phyloP scores from a whole-genome alignment of 2,329 filamentous ascomycete species.

The Botrytis elliptica region DNA sequence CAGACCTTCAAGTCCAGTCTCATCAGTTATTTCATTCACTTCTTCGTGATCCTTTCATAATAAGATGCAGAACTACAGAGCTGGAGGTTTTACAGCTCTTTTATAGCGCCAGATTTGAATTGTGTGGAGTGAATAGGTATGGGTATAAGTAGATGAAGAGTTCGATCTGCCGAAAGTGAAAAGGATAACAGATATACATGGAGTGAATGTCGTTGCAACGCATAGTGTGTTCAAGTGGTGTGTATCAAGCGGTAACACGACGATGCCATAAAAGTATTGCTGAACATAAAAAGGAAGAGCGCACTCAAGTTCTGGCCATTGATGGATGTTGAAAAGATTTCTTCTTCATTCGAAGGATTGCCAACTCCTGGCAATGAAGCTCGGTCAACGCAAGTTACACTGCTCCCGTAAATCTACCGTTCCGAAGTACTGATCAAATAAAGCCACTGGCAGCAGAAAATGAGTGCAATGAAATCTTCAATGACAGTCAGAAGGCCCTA shows the following conservation, averaged over 20 bases:
- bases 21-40: fast-evolving
- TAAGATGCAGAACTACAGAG: not conserved
- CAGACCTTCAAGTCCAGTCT: not conserved
- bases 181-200: not conserved
- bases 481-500: not conserved
- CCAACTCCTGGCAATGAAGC: not conserved
- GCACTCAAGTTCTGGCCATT: not conserved
- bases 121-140: not conserved
- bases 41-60: not conserved
- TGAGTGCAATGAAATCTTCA: not conserved
- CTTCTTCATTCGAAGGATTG: not conserved
- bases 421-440: not conserved
- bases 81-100: not conserved
- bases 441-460: not conserved
- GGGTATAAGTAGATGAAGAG: not conserved
- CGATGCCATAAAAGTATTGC: not conserved
- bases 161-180: not conserved
- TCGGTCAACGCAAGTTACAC: not conserved
- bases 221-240: not conserved
- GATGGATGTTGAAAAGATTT: not conserved
- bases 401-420: not conserved
- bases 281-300: not conserved
- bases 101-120: not conserved
- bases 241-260: not conserved
- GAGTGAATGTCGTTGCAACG: not conserved